Evolutionary conservation across 441 rosid genomes (phyloP).

Genomic region (Brassica hybrid): DNA sequence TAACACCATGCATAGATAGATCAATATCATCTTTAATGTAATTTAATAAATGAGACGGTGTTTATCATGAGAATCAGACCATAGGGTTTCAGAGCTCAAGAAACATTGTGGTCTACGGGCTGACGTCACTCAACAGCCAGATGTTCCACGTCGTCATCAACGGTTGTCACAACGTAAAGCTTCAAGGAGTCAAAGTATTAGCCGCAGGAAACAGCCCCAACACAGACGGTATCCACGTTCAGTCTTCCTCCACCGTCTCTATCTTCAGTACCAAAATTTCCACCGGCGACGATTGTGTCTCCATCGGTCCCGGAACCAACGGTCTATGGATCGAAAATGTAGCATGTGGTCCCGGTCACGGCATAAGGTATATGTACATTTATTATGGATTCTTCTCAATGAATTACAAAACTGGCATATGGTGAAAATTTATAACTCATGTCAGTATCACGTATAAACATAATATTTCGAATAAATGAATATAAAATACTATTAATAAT

Average conservation of each 20-base stretch:
- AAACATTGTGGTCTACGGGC: constrained; percentile 46
- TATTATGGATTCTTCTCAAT: neutral
- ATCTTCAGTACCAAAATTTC: constrained; percentile 53
- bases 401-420: neutral
- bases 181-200: constrained; percentile 49
- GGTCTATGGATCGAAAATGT: constrained; percentile 57
- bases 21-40: neutral
- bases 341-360: constrained; percentile 79
- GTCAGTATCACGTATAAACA: too few species aligned
- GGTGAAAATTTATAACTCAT: neutral
- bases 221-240: constrained; percentile 76
- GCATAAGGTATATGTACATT: constrained; percentile 55
- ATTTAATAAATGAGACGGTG: neutral
- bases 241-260: constrained; percentile 51
- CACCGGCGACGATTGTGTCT: constrained; percentile 81
- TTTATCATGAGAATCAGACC: constrained; percentile 45
- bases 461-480: neutral
- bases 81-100: constrained; percentile 55
- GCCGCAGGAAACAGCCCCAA: constrained; percentile 68
- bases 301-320: constrained; percentile 67
- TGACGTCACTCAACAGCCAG: constrained; percentile 64
- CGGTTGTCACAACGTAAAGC: constrained; percentile 54
- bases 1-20: neutral
- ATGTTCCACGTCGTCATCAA: constrained; percentile 62
- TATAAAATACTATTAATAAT: neutral